Percentiles rank a stretch among this genome's conserved stretches.
phyloP scores from a whole-genome alignment of 169 alveolate genomes.

The Plasmodium gaboni region DNA sequence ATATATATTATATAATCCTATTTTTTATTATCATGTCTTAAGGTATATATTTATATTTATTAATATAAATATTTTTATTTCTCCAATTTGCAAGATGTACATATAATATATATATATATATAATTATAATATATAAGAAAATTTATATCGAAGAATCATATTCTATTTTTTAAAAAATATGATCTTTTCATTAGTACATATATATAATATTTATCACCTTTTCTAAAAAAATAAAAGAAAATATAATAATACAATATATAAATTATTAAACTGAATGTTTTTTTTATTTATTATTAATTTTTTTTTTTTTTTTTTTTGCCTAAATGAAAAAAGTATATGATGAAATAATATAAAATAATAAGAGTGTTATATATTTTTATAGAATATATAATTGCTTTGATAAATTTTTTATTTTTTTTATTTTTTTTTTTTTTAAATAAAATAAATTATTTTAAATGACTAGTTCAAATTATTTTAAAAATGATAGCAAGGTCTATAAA shows the following conservation, averaged over 20 bases:
- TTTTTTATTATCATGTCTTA: background rate
- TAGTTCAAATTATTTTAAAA: conserved; percentile 59
- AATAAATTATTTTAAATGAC: conserved; percentile 55
- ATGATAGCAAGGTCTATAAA: conserved; percentile 23
- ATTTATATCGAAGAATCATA: too few relatives aligned
- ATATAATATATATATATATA: too few relatives aligned
- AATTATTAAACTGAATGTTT: background rate
- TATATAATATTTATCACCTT: too few relatives aligned
- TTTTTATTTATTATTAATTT: background rate
- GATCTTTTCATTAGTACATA: too few relatives aligned
- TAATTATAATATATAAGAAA: too few relatives aligned
- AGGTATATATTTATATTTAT: background rate
- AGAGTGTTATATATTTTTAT: too few relatives aligned
- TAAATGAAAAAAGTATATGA: background rate
- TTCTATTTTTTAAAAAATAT: too few relatives aligned
- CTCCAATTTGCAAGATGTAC: too few relatives aligned
- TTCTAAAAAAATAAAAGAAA: too few relatives aligned
- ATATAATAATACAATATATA: too few relatives aligned
- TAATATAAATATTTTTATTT: too few relatives aligned
- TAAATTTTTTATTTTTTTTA: background rate
- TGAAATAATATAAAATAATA: background rate
- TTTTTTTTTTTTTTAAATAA: conserved; percentile 6
- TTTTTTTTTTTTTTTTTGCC: conserved; percentile 5
- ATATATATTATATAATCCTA: too few relatives aligned
- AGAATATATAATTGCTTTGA: background rate